Percentiles rank a stretch among this genome's conserved stretches.
These are phyloP conservation scores for Golubevia pallescens DNA, from an alignment of 1,284 basidiomycete genomes.

Conservation along the genomic window DNA sequence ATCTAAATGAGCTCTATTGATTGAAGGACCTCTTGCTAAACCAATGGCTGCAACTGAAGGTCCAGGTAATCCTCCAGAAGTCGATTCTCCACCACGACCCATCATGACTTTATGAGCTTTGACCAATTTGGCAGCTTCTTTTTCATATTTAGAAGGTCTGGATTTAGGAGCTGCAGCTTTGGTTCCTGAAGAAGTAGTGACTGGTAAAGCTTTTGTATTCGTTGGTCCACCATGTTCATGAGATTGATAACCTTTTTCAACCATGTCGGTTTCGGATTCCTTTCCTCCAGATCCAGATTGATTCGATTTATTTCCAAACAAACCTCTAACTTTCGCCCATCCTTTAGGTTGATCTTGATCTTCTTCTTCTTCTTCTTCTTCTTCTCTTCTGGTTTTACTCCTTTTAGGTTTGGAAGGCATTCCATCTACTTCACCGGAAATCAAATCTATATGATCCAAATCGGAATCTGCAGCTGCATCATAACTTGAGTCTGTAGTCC, in stretches of 20 bases:
- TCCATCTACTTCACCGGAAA: slow-evolving; percentile 59
- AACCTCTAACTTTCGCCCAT: slow-evolving; percentile 45
- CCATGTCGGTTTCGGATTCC: background rate
- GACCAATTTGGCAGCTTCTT: slow-evolving; percentile 50
- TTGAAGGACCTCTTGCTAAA: slow-evolving; percentile 12
- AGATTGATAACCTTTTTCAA: slow-evolving; percentile 12
- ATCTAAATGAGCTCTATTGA: slow-evolving; percentile 41
- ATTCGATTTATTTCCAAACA: slow-evolving; percentile 8
- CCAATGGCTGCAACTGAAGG: no score
- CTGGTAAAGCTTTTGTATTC: slow-evolving; percentile 57
- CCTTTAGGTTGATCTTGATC: slow-evolving; percentile 27
- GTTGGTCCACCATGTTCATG: slow-evolving; percentile 48
- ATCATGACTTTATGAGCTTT: slow-evolving; percentile 43
- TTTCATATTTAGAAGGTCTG: slow-evolving; percentile 46
- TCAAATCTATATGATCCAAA: slow-evolving; percentile 52
- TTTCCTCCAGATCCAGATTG: background rate
- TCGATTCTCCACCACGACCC: slow-evolving; percentile 1
- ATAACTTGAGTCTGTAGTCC: slow-evolving; percentile 41
- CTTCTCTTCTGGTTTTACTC: slow-evolving; percentile 5
- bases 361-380: slow-evolving; percentile 19
- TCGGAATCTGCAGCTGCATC: slow-evolving; percentile 53
- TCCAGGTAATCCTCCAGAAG: background rate
- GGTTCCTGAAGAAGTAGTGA: slow-evolving; percentile 54
- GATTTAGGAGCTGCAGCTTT: slow-evolving; percentile 32
- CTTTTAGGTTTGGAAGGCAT: slow-evolving; percentile 34